Percentiles rank a stretch among this genome's conserved stretches.
These are phyloP conservation scores for Colletotrichum orbiculare DNA, from an alignment of 2,329 filamentous ascomycete genomes.

Conservation along the genomic window DNA sequence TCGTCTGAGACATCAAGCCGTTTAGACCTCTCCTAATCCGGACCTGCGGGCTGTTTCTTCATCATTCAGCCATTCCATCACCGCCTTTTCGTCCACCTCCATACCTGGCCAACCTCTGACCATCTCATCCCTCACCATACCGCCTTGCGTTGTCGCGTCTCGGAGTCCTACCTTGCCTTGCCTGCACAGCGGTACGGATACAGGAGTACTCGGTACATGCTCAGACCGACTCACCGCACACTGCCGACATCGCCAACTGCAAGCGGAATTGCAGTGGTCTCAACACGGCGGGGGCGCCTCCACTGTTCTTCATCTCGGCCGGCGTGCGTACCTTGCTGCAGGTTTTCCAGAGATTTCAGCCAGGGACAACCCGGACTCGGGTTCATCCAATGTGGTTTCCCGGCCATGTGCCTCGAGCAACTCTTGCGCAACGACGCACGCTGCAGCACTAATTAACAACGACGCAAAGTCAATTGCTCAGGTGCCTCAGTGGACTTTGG, in stretches of 20 bases:
- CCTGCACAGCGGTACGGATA: no score
- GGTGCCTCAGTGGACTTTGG: neutral
- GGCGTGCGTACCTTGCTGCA: conserved; percentile 3
- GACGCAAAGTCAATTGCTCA: neutral
- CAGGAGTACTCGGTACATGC: no score
- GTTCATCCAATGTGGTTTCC: conserved; percentile 34
- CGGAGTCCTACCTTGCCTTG: no score
- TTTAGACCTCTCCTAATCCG: neutral
- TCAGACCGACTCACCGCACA: neutral
- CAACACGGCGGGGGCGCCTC: conserved; percentile 3
- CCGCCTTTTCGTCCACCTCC: conserved; percentile 14
- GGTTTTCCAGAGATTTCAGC: neutral
- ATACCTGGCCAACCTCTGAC: neutral
- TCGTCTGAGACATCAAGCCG: conserved; percentile 7
- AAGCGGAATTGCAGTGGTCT: conserved; percentile 29
- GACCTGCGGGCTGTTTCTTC: neutral
- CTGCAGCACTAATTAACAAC: conserved; percentile 1
- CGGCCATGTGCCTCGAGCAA: conserved; percentile 17
- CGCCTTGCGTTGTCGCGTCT: no score
- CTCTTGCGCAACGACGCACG: conserved; percentile 5
- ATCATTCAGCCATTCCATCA: conserved; percentile 5
- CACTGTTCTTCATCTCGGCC: neutral
- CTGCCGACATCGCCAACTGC: conserved; percentile 22
- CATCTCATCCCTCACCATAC: no score
- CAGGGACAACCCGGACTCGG: conserved; percentile 12